Conservation (phyloP, 2,329 filamentous ascomycete genomes). For the Neonectria hederae region DNA sequence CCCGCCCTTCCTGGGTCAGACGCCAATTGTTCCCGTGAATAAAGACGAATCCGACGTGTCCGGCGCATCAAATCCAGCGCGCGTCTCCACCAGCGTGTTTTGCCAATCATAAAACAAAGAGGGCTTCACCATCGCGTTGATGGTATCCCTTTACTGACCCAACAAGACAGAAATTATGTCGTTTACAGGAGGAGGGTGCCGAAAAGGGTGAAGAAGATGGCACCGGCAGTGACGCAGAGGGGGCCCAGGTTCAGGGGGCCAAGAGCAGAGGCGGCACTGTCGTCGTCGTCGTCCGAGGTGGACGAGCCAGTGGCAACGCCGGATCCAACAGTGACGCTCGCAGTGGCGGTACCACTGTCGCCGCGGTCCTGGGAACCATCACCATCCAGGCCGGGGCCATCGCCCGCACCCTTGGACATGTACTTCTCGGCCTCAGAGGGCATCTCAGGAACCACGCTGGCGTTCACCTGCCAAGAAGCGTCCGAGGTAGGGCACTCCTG, state of each 20-base stretch:
- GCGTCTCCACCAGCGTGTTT: constrained; percentile 28
- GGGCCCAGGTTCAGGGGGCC: constrained; percentile 44
- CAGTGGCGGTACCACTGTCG: constrained; percentile 58
- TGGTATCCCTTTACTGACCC: constrained; percentile 21
- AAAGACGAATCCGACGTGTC: constrained; percentile 38
- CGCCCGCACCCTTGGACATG: constrained; percentile 63
- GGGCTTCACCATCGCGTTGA: background rate
- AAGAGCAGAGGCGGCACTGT: constrained; percentile 44
- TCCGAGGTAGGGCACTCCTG: constrained; percentile 61
- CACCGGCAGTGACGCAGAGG: constrained; percentile 48
- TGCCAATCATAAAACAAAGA: constrained; percentile 36
- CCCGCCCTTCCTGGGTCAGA: constrained; percentile 39
- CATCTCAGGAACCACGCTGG: constrained; percentile 61
- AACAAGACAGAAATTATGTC: constrained; percentile 9
- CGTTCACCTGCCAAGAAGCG: constrained; percentile 60
- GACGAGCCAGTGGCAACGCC: constrained; percentile 42
- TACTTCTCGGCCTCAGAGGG: constrained; percentile 61
- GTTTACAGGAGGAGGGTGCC: constrained; percentile 53
- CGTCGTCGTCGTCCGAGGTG: constrained; percentile 40
- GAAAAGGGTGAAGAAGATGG: constrained; percentile 50
- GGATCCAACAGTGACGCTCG: constrained; percentile 48
- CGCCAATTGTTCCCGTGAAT: constrained; percentile 39
- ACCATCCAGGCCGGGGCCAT: constrained; percentile 62
- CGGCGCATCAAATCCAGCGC: constrained; percentile 37
- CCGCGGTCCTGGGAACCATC: constrained; percentile 63